Conservation (phyloP, 768 basidiomycete genomes). For the Lactarius quietus region DNA sequence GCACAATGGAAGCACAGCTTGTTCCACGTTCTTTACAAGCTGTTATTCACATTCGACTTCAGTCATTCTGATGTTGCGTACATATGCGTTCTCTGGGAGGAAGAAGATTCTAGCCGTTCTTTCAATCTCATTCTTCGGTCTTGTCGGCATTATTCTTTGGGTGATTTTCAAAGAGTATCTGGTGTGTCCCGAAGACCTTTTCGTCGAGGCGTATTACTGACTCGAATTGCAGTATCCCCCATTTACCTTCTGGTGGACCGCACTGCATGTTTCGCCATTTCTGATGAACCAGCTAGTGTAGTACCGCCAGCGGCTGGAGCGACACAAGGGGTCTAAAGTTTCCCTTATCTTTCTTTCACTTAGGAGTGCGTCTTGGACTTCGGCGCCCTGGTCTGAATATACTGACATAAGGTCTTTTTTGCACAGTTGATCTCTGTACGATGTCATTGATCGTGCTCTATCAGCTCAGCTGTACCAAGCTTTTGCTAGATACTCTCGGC, state of each 20-base stretch:
- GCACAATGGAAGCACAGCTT: slow-evolving; percentile 13
- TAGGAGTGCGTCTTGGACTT: slow-evolving; percentile 16
- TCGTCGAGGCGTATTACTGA: background rate
- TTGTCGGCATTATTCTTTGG: slow-evolving; percentile 12
- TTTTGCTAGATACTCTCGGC: slow-evolving; percentile 4
- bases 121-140: background rate
- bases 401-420: background rate
- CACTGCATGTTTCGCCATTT: slow-evolving; percentile 10
- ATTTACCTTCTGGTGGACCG: background rate
- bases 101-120: slow-evolving; percentile 13
- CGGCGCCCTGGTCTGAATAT: background rate
- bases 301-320: no score
- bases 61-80: slow-evolving; percentile 26
- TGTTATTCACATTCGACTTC: background rate
- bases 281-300: background rate
- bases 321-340: no score
- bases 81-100: slow-evolving; percentile 23
- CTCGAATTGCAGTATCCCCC: slow-evolving; percentile 2
- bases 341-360: slow-evolving; percentile 1
- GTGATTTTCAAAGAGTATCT: slow-evolving; percentile 1
- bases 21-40: background rate
- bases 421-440: slow-evolving; percentile 18
- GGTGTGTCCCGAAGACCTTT: background rate
- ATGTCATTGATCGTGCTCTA: background rate
- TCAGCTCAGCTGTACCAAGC: background rate